Percentiles rank a stretch among this genome's conserved stretches.
phyloP scores from a whole-genome alignment of 768 basidiomycete species.

The Lactifluus subvellereus region DNA sequence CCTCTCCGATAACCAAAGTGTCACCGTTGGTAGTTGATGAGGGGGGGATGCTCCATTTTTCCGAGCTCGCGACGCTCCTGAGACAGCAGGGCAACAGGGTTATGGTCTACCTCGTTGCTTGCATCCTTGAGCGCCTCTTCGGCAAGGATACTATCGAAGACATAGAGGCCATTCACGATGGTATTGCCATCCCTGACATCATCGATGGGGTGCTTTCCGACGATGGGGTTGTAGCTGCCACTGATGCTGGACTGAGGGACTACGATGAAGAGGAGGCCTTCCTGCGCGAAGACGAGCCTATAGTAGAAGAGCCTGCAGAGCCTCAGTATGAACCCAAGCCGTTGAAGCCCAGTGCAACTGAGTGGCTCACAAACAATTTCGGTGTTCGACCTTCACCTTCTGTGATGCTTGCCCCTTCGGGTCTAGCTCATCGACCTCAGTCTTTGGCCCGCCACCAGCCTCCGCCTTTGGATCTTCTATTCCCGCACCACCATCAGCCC shows the following conservation, averaged over 20 bases:
- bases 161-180: constrained; percentile 59
- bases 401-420: constrained; percentile 16
- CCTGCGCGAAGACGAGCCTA: constrained; percentile 17
- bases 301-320: constrained; percentile 7
- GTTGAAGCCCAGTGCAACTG: constrained; percentile 30
- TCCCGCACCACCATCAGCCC: constrained; percentile 18
- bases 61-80: constrained; percentile 53
- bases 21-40: constrained; percentile 57
- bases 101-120: constrained; percentile 86
- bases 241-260: constrained; percentile 17
- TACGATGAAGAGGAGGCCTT: constrained; percentile 22
- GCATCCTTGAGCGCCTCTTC: constrained; percentile 83
- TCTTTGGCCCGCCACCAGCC: constrained; percentile 21
- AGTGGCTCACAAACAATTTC: constrained; percentile 33
- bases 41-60: constrained; percentile 64
- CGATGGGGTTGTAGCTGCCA: constrained; percentile 27
- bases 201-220: constrained; percentile 52
- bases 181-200: constrained; percentile 52
- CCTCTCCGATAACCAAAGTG: constrained; percentile 66
- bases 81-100: constrained; percentile 57
- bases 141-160: constrained; percentile 73
- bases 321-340: constrained; percentile 19
- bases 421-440: constrained; percentile 21
- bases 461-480: constrained; percentile 19
- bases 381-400: constrained; percentile 28